Conservation (phyloP, 2,329 filamentous ascomycete species). For the Leptosphaerulina australis region DNA sequence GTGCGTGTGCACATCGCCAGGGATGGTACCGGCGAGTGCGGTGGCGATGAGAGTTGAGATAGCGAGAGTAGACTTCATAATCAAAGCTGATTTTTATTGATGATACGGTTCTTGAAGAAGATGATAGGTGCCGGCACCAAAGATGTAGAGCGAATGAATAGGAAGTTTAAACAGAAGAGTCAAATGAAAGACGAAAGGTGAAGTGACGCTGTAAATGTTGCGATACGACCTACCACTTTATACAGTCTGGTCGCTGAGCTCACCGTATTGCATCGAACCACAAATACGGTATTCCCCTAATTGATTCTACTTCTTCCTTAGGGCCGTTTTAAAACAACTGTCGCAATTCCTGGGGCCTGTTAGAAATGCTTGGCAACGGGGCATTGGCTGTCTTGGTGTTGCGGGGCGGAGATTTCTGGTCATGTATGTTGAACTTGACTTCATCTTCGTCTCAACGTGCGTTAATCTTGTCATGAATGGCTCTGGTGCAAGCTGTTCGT, state of each 20-base stretch:
- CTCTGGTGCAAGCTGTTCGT: neutral
- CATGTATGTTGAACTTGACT: neutral
- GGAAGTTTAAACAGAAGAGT: neutral
- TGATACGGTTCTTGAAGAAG: neutral
- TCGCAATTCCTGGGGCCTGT: slow-evolving; percentile 2
- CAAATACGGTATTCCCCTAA: neutral
- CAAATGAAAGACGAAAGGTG: slow-evolving; percentile 1
- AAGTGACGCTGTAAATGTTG: neutral
- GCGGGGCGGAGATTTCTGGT: slow-evolving; percentile 1
- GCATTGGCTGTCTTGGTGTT: neutral
- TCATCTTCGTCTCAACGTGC: neutral
- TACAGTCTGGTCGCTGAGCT: neutral
- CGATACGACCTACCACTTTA: neutral
- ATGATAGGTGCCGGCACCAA: slow-evolving; percentile 15
- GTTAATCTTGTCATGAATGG: neutral
- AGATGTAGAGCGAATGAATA: slow-evolving; percentile 1
- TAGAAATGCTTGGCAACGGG: slow-evolving; percentile 5
- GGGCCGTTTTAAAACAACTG: slow-evolving; percentile 13
- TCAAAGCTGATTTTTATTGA: neutral
- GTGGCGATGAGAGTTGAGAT: slow-evolving; percentile 25
- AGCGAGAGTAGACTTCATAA: slow-evolving; percentile 30
- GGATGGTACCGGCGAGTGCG: slow-evolving; percentile 21
- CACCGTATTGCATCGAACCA: neutral
- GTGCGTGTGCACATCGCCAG: slow-evolving; percentile 15
- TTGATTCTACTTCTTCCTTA: slow-evolving; percentile 8